Percentiles rank a stretch among this genome's conserved stretches.
phyloP scores from a whole-genome alignment of 2,329 filamentous ascomycete genomes.

The Clarireedia hainanense region DNA sequence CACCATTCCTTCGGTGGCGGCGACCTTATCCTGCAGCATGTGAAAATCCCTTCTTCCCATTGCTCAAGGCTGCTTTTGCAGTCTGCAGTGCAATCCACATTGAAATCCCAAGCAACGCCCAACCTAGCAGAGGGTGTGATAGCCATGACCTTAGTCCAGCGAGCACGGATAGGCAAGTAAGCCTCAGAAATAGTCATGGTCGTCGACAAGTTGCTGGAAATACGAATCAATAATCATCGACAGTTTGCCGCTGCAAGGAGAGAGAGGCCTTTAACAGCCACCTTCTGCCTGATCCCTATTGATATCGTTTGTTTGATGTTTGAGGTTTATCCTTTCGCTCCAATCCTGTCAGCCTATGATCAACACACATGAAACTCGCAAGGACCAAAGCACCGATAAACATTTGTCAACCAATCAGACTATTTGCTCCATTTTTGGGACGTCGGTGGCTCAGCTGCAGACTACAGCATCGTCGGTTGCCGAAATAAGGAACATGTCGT shows the following conservation, averaged over 20 bases:
- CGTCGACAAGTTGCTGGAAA: neutral
- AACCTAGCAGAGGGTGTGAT: neutral
- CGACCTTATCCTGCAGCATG: constrained; percentile 3
- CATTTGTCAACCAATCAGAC: neutral
- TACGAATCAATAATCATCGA: neutral
- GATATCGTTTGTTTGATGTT: neutral
- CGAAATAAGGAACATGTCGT: neutral
- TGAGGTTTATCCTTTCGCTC: neutral
- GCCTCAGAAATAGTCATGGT: neutral
- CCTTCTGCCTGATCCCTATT: neutral
- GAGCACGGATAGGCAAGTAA: neutral
- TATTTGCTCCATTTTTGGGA: neutral
- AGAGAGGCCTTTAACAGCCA: neutral
- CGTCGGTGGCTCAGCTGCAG: neutral
- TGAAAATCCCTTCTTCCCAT: neutral
- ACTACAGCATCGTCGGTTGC: neutral
- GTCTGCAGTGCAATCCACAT: constrained; percentile 1
- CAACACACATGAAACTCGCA: constrained; percentile 6
- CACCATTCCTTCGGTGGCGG: neutral
- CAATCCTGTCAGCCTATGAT: constrained; percentile 1
- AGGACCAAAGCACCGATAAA: neutral
- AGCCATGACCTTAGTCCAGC: neutral
- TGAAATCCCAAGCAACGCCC: neutral
- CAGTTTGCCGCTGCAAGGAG: constrained; percentile 1
- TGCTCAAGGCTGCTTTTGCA: neutral